These are phyloP conservation scores for Quercus dentata DNA, from an alignment of 306 rosid genomes.

Conservation along the genomic window DNA sequence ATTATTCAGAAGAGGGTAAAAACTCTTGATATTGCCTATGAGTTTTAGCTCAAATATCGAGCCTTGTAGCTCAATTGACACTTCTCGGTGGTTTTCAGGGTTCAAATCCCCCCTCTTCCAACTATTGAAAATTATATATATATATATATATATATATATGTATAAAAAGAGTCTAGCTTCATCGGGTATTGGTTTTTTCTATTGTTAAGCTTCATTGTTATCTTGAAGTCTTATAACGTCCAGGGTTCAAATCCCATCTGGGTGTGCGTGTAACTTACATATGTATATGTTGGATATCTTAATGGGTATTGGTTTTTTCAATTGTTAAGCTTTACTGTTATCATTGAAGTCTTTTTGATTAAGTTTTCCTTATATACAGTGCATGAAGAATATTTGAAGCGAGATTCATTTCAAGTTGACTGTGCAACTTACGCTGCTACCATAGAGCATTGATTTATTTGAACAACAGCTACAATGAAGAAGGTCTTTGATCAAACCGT, in stretches of 20 bases:
- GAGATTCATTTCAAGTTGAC: slow-evolving; percentile 20
- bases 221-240: no score
- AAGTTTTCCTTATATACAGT: slow-evolving; percentile 8
- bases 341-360: slow-evolving; percentile 1
- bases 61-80: no score
- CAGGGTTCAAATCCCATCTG: neutral
- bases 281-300: neutral
- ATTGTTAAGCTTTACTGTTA: no score
- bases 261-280: neutral
- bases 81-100: no score
- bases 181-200: neutral
- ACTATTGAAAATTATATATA: no score
- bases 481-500: slow-evolving; percentile 94
- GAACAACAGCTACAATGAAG: slow-evolving; percentile 64
- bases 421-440: slow-evolving; percentile 31
- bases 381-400: neutral
- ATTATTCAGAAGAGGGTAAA: no score
- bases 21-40: no score
- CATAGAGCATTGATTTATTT: slow-evolving; percentile 15
- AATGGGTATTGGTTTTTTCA: slow-evolving; percentile 8
- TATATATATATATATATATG: no score
- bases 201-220: neutral
- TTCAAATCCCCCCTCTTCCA: no score
- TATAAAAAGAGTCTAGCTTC: no score
- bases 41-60: no score